Conservation (phyloP, 2,329 filamentous ascomycete species). For the Knufia fluminis region DNA sequence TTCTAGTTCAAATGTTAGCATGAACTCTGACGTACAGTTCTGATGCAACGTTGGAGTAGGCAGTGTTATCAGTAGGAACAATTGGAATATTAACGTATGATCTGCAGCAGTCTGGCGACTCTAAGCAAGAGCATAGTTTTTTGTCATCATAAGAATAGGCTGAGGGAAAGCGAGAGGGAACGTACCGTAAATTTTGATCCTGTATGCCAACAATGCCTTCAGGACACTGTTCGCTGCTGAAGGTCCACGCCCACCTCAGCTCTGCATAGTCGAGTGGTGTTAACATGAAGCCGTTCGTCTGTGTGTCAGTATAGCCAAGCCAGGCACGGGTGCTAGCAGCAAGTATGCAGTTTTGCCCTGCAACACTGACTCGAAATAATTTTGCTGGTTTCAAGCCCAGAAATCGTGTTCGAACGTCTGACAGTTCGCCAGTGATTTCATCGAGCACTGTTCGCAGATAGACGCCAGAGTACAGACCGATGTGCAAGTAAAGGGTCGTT, state of each 20-base stretch:
- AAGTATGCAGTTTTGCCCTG: constrained; percentile 74
- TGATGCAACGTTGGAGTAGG: constrained; percentile 10
- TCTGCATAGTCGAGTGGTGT: constrained; percentile 83
- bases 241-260: constrained; percentile 92
- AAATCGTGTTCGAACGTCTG: constrained; percentile 90
- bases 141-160: constrained; percentile 52
- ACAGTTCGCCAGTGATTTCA: constrained; percentile 89
- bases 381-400: constrained; percentile 83
- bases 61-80: constrained; percentile 81
- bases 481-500: constrained; percentile 85
- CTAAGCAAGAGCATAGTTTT: constrained; percentile 34
- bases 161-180: constrained; percentile 18
- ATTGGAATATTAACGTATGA: constrained; percentile 58
- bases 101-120: constrained; percentile 37
- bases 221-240: constrained; percentile 86
- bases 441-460: constrained; percentile 93
- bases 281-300: constrained; percentile 80
- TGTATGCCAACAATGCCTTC: constrained; percentile 93
- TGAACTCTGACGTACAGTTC: neutral
- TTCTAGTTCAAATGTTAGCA: constrained; percentile 42
- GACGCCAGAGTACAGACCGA: constrained; percentile 88
- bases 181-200: constrained; percentile 75
- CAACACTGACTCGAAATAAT: constrained; percentile 82
- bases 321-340: constrained; percentile 90
- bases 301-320: constrained; percentile 85